Evolutionary conservation across 1,139 yeast genomes (phyloP), one percentile per base, ranked within the genome.

Genomic region (Debaryomycetaceae sp.): DNA sequence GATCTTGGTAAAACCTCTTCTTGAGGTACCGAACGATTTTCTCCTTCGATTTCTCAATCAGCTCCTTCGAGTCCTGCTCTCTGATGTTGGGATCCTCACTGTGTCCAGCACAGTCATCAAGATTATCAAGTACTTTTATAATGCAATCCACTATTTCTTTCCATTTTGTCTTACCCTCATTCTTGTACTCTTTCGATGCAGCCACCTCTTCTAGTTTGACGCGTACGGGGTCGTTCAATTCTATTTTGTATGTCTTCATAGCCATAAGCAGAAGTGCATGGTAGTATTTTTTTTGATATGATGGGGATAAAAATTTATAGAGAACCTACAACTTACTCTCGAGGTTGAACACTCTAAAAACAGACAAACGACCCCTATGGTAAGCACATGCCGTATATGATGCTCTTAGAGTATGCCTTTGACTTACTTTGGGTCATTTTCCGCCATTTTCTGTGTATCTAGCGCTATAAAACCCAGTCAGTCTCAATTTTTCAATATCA

Each of bases 1-100:
- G 84, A 1, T 57, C 47, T 1, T 53, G 49, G 1, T 46, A 22
- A 51, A 76, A 80, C 35, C 55, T 56, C 3, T 42, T 48, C 1
- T 45, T 36, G 34, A 77, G 53, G 24, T 54, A 56, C 6, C 31
- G 27, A 3, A 45, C 37, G 6, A 59, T 48, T 24, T 45, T 48
- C 1, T 39, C 41, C 17, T 50, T 47, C 24, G 35, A 39, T 6
- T 22, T 31, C 11, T 20, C 37, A 7, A 62, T 57, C 22, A 52
- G 41, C 5, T 50, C 31, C 31, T 27, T 27, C 11, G 31, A 27
- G 11, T 27, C 31, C 31, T 27, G 11, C 11, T 27, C 31, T 27
- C 31, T 7, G 8, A 11, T 11, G 31, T 46, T 8, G 52, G 54
- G 17, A 56, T 49, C 42, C 56, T 52, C 13, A 53, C 49, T 9